phyloP scores from a whole-genome alignment of 805 yeast species.

The Peterozyma toletana region DNA sequence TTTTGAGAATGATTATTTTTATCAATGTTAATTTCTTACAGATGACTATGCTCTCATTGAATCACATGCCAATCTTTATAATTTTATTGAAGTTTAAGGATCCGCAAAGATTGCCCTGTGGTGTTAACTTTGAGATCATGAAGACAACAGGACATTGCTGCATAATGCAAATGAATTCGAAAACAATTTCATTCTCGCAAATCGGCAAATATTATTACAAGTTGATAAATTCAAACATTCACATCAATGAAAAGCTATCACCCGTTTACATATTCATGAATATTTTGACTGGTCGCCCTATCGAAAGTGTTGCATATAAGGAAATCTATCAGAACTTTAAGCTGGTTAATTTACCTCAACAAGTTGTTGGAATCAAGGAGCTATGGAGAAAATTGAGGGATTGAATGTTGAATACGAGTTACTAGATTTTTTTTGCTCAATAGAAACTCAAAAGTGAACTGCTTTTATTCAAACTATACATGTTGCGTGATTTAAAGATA shows the following conservation, averaged over 20 bases:
- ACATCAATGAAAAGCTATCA: not conserved
- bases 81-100: slow-evolving; percentile 74
- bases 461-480: too few relatives aligned
- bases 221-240: slow-evolving; percentile 20
- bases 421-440: too few relatives aligned
- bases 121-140: slow-evolving; percentile 28
- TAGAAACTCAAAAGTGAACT: too few relatives aligned
- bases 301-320: slow-evolving; percentile 1
- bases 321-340: slow-evolving; percentile 3
- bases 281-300: slow-evolving; percentile 1
- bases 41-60: slow-evolving; percentile 53
- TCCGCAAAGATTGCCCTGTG: slow-evolving; percentile 55
- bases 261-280: not conserved
- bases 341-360: not conserved
- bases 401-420: not conserved
- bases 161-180: slow-evolving; percentile 17
- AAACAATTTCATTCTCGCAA: slow-evolving; percentile 18
- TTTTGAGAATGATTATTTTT: slow-evolving; percentile 46
- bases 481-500: not conserved
- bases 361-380: not conserved
- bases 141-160: not conserved
- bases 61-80: slow-evolving; percentile 85
- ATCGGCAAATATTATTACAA: slow-evolving; percentile 20
- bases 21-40: slow-evolving; percentile 46
- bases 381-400: not conserved